Base-by-base conservation (phyloP, 306 rosid genomes). In the Trifolium dubium region DNA sequence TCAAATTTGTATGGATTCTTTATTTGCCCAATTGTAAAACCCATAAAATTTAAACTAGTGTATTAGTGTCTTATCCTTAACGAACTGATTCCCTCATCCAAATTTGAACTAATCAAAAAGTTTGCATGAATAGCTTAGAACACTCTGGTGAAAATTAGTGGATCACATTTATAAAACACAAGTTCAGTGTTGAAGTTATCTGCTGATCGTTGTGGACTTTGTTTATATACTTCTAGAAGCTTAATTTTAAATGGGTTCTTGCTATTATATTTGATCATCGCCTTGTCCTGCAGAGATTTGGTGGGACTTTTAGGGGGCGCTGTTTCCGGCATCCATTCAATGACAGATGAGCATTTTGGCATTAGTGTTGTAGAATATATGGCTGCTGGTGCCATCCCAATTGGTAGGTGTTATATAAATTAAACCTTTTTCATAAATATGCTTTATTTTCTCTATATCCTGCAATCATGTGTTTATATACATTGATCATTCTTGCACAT, bases 331-430 rank as follows among this genome's bases (percentile, higher is more conserved):
- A 88, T 94, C 84, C 98, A 94, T 81, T 94, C 95, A 44, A 94
- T 94, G 98, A 91, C 94, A 3, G 98, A 94, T 64, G 98, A 94
- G 71, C 98, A 94, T 80, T 94, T 94, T 6, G 98, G 98, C 79
- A 94, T 94, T 29, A 85, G 96, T 73, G 96, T 94, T 54, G 98
- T 94, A 30, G 98, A 94, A 69, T 94, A 84, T 77, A 94, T 94
- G 98, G 98, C 97, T 79, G 96, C 95, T 12, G 98, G 98, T 35
- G 97, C 96, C 56, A 83, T 91, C 61, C 98, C 98, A 79, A 89
- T 94, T 73, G 98, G 98, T 94, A 39, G 17, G 91, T 68, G 46
- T 76, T 65, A 14, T 23, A 8, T n/a, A 46, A 70, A 12, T 66
- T 63, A 23, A 10, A 69, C 76, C 17, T 67, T 46, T 46, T 63